phyloP scores from a whole-genome alignment of 257 asterid genomes.

The Haberlea rhodopensis region DNA sequence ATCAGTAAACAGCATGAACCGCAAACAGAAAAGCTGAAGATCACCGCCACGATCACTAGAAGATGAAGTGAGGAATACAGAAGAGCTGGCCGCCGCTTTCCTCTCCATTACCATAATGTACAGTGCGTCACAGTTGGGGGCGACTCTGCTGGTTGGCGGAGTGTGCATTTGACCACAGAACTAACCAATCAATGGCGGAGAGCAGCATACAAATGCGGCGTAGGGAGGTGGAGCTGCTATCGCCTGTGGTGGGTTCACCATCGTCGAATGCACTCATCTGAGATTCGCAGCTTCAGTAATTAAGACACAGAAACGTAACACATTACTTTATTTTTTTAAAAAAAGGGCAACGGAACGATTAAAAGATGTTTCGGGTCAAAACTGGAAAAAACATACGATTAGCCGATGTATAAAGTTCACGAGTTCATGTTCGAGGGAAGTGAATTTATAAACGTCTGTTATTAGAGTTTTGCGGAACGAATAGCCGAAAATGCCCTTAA shows the following conservation, averaged over 20 bases:
- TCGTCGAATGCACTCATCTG: conserved; percentile 47
- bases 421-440: too few species aligned
- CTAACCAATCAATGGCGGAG: conserved; percentile 31
- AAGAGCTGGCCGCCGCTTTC: conserved; percentile 26
- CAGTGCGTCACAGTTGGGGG: conserved; percentile 12
- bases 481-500: too few species aligned
- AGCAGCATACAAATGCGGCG: not conserved
- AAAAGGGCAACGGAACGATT: too few species aligned
- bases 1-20: conserved; percentile 53
- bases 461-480: too few species aligned
- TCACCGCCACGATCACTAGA: conserved; percentile 31
- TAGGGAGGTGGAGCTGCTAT: conserved; percentile 22
- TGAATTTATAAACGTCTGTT: too few species aligned
- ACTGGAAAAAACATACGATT: too few species aligned
- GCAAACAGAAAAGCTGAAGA: conserved; percentile 26
- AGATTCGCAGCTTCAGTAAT: conserved; percentile 63
- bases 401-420: too few species aligned
- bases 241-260: conserved; percentile 49
- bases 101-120: conserved; percentile 36
- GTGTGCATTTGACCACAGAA: conserved; percentile 7
- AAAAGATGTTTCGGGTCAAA: not conserved
- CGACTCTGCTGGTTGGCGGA: conserved; percentile 4
- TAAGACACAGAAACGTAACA: conserved; percentile 34
- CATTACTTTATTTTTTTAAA: not conserved
- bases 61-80: conserved; percentile 28